Base-by-base conservation (phyloP, 768 basidiomycete species). In the Mycena polygramma region DNA sequence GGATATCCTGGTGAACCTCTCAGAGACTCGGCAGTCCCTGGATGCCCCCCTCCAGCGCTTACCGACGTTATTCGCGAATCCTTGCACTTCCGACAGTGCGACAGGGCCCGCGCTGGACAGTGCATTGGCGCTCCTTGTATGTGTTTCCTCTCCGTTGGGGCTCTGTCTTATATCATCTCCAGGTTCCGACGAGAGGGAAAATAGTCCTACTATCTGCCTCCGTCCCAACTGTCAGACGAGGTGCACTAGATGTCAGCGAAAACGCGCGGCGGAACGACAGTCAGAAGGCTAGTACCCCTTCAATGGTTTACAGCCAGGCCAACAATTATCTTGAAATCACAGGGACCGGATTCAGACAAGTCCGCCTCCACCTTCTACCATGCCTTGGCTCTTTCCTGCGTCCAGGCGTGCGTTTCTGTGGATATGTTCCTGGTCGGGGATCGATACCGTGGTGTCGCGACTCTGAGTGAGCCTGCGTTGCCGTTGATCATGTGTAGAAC, bases 351-450 rank as follows among this genome's bases (percentile, higher is more conserved):
- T 17, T 79, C 90, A 5, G 83, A 91, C 37, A 88, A 89, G 75
- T 80, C 90, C 20, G 88, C 87, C 0, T 86, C 87, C 17, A 78
- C 83, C 24, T 92, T 90, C 80, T 92, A 91, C 83, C 91, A 92
- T 82, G 86, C 87, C 1, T 90, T 91, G 71, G 88, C 91, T 19
- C 90, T 90, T 75, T 88, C 91, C 71, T 91, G 90, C 76, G 88
- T 90, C 19, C 84, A 89, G 17, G 82, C 86, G 7, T 90, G 90
- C 77, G 87, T 92, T 43, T 88, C 89, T 0, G 89, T 92, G 66
- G 90, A 91, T 79, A 89, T 92, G 89, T 91, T 91, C 85, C 80
- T 92, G 37, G 89, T 88, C 80, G 86, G 86, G 55, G 79, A 87
- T 1, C 78, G 80, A 19, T 91, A 92, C 77, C 88, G 87, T 57